Conservation (phyloP, 345 rosid species). For the Jatropha curcas region DNA sequence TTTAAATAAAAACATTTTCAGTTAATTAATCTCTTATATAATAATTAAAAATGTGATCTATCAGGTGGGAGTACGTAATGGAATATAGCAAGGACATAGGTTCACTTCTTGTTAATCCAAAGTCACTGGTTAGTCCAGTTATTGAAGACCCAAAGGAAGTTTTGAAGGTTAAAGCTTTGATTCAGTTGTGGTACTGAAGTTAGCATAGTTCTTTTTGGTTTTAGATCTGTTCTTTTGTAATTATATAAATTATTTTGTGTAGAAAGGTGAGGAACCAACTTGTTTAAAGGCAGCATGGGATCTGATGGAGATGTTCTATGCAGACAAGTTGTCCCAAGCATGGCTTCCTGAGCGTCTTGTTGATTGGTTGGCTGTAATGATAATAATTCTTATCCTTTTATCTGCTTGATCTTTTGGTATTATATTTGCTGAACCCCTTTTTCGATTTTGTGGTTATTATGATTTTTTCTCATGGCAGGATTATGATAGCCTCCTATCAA, state of each 20-base stretch:
- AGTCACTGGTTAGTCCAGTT: conserved; percentile 33
- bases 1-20: too few species aligned
- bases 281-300: conserved; percentile 95
- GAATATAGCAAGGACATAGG: conserved; percentile 85
- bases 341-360: conserved; percentile 84
- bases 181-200: neutral
- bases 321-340: conserved; percentile 62
- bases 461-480: conserved; percentile 51
- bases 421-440: conserved; percentile 1
- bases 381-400: conserved; percentile 27
- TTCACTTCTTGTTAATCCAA: conserved; percentile 55
- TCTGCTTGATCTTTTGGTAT: conserved; percentile 1
- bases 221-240: neutral
- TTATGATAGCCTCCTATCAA: conserved; percentile 67
- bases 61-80: conserved; percentile 87
- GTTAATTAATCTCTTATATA: neutral
- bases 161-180: conserved; percentile 45
- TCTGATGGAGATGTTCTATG: conserved; percentile 87
- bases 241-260: conserved; percentile 4
- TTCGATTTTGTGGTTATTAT: neutral
- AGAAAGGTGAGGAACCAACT: conserved; percentile 61
- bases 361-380: conserved; percentile 94
- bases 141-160: conserved; percentile 67
- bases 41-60: neutral
- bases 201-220: neutral